Conservation (phyloP, 1,284 basidiomycete species). For the Irpex sp. region DNA sequence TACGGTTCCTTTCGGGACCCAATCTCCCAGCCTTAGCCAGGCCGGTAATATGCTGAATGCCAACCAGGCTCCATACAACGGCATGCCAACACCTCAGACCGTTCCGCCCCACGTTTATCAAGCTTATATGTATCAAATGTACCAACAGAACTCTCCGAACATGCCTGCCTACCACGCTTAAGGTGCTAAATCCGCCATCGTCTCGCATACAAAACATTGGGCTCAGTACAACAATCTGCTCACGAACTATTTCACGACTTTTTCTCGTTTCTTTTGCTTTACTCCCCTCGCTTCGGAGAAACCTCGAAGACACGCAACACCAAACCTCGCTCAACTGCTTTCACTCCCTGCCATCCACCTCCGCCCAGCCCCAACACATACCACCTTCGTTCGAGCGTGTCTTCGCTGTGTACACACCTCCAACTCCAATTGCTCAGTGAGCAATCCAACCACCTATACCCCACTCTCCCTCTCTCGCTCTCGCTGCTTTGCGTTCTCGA, state of each 20-base stretch:
- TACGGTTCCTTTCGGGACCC: slow-evolving; percentile 51
- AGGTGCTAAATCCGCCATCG: slow-evolving; percentile 27
- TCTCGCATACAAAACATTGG: slow-evolving; percentile 1
- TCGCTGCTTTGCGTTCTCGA: neutral
- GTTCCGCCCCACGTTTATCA: slow-evolving; percentile 73
- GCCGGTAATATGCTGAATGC: slow-evolving; percentile 56
- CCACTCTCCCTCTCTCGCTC: neutral
- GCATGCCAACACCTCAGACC: slow-evolving; percentile 50
- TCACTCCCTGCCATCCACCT: slow-evolving; percentile 8
- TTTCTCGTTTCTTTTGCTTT: neutral
- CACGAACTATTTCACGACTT: slow-evolving; percentile 13
- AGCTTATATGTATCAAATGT: slow-evolving; percentile 78
- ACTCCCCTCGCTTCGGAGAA: slow-evolving; percentile 2
- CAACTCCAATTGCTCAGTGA: slow-evolving; percentile 4
- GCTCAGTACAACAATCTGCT: neutral
- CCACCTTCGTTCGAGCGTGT: neutral
- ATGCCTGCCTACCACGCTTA: slow-evolving; percentile 74
- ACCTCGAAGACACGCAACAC: slow-evolving; percentile 9
- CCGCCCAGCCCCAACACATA: neutral
- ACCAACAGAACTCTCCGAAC: slow-evolving; percentile 66
- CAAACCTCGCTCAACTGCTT: slow-evolving; percentile 11
- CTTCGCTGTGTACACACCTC: neutral
- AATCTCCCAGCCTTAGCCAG: slow-evolving; percentile 56
- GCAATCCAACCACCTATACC: neutral
- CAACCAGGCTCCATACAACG: slow-evolving; percentile 54